Percentiles rank a stretch among this genome's conserved stretches.
phyloP scores from a whole-genome alignment of 352 stramenopile genomes.

The Phytophthora pisi region DNA sequence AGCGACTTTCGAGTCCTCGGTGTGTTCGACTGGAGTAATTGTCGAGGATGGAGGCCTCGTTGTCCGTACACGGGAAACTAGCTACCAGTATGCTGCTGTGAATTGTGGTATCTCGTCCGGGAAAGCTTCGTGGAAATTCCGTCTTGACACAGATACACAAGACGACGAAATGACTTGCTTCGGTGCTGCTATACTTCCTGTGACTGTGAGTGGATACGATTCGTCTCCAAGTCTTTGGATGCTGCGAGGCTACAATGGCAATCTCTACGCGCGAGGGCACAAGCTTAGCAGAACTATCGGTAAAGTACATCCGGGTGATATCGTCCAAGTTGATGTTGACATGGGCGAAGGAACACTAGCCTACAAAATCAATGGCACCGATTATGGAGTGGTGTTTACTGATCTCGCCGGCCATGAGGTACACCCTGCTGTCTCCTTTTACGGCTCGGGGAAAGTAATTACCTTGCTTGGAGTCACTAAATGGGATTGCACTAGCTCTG shows the following conservation, averaged over 20 bases:
- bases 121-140: constrained; percentile 89
- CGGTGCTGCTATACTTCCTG: constrained; percentile 87
- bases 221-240: constrained; percentile 93
- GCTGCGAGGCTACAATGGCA: constrained; percentile 91
- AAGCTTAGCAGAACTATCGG: constrained; percentile 86
- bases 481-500: constrained; percentile 55
- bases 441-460: constrained; percentile 90
- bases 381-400: constrained; percentile 88
- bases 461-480: constrained; percentile 79
- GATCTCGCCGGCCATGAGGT: constrained; percentile 84
- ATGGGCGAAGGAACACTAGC: constrained; percentile 86
- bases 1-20: constrained; percentile 79
- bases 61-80: constrained; percentile 85
- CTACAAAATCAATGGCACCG: constrained; percentile 91
- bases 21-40: constrained; percentile 78
- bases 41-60: constrained; percentile 78
- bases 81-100: constrained; percentile 88
- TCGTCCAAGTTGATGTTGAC: constrained; percentile 89
- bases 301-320: constrained; percentile 90
- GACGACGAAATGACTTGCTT: constrained; percentile 94
- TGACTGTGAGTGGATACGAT: constrained; percentile 90
- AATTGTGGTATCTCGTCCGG: constrained; percentile 77
- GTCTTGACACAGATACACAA: constrained; percentile 86
- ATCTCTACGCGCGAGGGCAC: constrained; percentile 89
- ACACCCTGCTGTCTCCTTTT: constrained; percentile 88